phyloP scores from a whole-genome alignment of 495 filamentous ascomycete genomes.

The Choiromyces venosus region DNA sequence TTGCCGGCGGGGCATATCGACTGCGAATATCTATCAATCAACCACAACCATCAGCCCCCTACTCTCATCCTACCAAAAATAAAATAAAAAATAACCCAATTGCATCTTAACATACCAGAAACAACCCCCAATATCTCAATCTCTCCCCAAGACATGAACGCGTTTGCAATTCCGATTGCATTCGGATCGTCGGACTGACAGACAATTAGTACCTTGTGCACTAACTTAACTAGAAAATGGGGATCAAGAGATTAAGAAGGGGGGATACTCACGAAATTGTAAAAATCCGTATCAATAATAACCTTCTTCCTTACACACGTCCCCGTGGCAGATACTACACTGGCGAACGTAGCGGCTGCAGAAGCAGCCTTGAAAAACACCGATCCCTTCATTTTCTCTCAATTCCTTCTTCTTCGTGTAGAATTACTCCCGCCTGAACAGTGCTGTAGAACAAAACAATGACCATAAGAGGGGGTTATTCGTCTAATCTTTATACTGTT shows the following conservation, averaged over 20 bases:
- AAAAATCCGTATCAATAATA: slow-evolving; percentile 30
- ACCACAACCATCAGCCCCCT: neutral
- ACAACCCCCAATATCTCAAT: slow-evolving; percentile 17
- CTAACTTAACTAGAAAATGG: neutral
- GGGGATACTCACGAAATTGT: slow-evolving; percentile 16
- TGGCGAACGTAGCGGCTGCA: neutral
- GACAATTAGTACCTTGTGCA: neutral
- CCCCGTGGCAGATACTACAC: neutral
- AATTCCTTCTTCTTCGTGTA: neutral
- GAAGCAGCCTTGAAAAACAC: neutral
- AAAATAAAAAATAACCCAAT: neutral
- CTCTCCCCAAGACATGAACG: slow-evolving; percentile 21
- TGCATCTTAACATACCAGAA: slow-evolving; percentile 5
- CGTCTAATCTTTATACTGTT: neutral
- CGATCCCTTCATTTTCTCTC: neutral
- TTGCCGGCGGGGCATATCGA: slow-evolving; percentile 39
- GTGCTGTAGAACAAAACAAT: neutral
- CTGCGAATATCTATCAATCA: slow-evolving; percentile 33
- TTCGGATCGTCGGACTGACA: slow-evolving; percentile 23
- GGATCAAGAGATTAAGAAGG: neutral
- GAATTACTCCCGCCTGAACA: neutral
- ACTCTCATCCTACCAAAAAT: neutral
- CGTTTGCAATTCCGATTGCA: slow-evolving; percentile 22
- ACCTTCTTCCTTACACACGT: slow-evolving; percentile 17
- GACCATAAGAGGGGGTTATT: neutral